Conservation (phyloP, 257 asterid genomes). For the Nicotiana noctiflora region DNA sequence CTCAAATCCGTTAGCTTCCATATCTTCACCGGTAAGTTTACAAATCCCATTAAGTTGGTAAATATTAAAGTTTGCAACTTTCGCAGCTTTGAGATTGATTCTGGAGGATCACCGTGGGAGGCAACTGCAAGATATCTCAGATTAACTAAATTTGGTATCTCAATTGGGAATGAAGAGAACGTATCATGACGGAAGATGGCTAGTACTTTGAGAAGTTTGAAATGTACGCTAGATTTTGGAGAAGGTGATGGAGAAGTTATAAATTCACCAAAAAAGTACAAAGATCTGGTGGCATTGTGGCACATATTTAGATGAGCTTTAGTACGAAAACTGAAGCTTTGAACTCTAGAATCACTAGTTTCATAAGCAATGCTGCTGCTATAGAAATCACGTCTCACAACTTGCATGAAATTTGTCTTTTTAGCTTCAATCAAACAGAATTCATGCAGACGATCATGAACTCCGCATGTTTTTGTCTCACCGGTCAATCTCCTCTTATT, state of each 20-base stretch:
- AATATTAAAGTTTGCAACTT: background rate
- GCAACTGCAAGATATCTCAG: background rate
- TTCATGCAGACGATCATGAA: constrained; percentile 10
- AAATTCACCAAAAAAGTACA: background rate
- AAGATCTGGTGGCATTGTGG: background rate
- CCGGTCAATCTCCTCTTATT: background rate
- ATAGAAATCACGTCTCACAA: background rate
- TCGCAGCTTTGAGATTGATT: background rate
- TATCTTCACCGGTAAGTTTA: background rate
- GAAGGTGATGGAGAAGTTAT: background rate
- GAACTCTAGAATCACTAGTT: background rate
- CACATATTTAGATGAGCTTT: background rate
- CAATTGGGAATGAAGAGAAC: background rate
- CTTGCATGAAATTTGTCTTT: background rate
- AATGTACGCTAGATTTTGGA: background rate
- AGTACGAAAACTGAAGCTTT: background rate
- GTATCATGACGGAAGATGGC: background rate
- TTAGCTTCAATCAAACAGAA: background rate
- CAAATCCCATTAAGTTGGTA: too few relatives aligned
- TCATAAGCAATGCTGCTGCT: background rate
- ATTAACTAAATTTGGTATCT: background rate
- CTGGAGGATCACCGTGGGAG: background rate
- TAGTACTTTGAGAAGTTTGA: background rate
- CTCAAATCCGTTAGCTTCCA: background rate
- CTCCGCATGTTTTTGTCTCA: background rate